Percentiles rank a stretch among this genome's conserved stretches.
These are phyloP conservation scores for Vigna reflexopilosa DNA, from an alignment of 306 rosid genomes.

Conservation along the genomic window DNA sequence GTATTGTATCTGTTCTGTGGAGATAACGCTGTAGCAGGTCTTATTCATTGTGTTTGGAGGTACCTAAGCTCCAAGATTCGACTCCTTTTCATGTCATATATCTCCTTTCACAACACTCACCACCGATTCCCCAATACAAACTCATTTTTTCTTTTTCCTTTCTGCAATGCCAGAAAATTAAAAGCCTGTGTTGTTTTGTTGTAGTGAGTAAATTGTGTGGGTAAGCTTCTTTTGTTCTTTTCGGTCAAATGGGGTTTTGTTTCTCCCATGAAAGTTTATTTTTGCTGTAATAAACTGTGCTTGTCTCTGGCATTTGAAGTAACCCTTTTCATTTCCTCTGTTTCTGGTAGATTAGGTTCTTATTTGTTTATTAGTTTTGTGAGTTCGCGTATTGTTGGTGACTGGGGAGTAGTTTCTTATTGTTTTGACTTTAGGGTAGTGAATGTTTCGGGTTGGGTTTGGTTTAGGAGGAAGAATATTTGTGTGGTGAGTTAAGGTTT, in stretches of 20 bases:
- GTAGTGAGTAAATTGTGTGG: background rate
- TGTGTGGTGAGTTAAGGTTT: constrained; percentile 25
- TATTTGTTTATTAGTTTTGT: background rate
- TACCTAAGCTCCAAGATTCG: constrained; percentile 50
- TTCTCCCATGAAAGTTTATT: background rate
- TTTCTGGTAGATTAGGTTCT: constrained; percentile 7
- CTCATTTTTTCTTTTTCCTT: background rate
- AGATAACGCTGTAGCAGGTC: constrained; percentile 53
- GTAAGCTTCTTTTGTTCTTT: constrained; percentile 26
- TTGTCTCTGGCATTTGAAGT: constrained; percentile 39
- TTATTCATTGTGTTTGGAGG: constrained; percentile 34
- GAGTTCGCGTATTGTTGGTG: constrained; percentile 3
- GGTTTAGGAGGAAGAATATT: constrained; percentile 39
- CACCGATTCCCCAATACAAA: constrained; percentile 35
- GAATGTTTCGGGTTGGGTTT: constrained; percentile 27
- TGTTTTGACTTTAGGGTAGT: constrained; percentile 17
- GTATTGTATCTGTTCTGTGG: constrained; percentile 32
- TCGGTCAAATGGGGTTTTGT: constrained; percentile 36
- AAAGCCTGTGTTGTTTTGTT: constrained; percentile 23
- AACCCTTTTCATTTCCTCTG: background rate
- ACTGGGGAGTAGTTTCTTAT: constrained; percentile 35
- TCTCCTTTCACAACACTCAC: constrained; percentile 27
- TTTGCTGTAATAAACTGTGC: background rate
- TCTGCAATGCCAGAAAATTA: constrained; percentile 32
- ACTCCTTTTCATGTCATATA: constrained; percentile 16